Base-by-base conservation (phyloP, 768 basidiomycete genomes). In the Tulasnella sp. region DNA sequence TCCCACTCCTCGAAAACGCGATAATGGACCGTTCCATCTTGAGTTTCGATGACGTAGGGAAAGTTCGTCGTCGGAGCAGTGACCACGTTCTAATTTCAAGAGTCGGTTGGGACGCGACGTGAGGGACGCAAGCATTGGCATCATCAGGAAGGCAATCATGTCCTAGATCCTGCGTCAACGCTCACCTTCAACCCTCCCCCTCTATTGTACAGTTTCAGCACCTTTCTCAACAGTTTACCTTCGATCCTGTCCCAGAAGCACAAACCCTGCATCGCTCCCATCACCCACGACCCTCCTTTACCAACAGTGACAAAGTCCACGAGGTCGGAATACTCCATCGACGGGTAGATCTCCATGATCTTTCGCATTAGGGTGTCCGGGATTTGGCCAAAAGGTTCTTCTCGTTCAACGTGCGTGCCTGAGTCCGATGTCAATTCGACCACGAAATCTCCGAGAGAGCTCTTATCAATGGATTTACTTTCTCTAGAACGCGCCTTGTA, bases 1-100 rank as follows among this genome's bases (percentile, higher is more conserved):
- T 75, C 16, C 74, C 74, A 75, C 29, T 75, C 74, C 13, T 75
- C 74, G 20, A 46, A 46, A 61, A 75, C 74, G 26, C 32, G 74
- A n/a, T 75, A 75, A 10, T 26, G 35, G 29, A 75, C 32, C 55
- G 26, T 51, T 7, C 74, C 74, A 16, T 75, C 51, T 23, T 32
- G 29, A 23, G 26, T 35, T 48, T 75, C 74, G 51, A 75, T n/a
- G 23, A 75, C 23, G 35, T 61, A 75, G 13, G 40, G 55, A 15
- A 15, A n/a, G 16, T 26, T 26, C 2, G 46, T 29, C 44, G 55
- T 39, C 13, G 74, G 74, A 1, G 74, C 44, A 32, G 37, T 20
- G 44, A 29, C 48, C n/a, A 75, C 48, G 51, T 75, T 75, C 74
- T 75, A 61, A 3, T 39, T 9, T 9, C 39, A 9, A 39, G 9